phyloP scores from a whole-genome alignment of 164 flowering plant species.

The Chloranthus sessilifolius region DNA sequence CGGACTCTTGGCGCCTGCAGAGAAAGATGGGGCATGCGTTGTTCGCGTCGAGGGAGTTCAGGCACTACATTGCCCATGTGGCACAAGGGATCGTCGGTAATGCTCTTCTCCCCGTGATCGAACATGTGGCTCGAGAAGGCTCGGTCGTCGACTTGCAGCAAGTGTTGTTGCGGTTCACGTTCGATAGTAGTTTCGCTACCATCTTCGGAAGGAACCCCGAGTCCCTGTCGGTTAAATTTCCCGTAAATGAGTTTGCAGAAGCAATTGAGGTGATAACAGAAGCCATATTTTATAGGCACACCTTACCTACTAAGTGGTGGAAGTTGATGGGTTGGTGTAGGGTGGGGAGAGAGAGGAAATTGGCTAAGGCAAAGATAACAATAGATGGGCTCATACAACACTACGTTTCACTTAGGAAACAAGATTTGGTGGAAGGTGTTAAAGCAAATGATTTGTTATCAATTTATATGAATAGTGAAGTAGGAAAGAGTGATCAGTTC shows the following conservation, averaged over 20 bases:
- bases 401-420: background rate
- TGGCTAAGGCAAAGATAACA: background rate
- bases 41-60: slow-evolving; percentile 8
- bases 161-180: slow-evolving; percentile 22
- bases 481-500: slow-evolving; percentile 10
- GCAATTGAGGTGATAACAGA: slow-evolving; percentile 20
- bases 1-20: slow-evolving; percentile 10
- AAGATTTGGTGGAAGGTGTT: background rate
- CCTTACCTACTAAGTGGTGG: slow-evolving; percentile 14
- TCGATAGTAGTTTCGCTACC: slow-evolving; percentile 15
- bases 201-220: slow-evolving; percentile 12
- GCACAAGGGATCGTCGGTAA: background rate
- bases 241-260: slow-evolving; percentile 12
- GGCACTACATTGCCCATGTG: background rate
- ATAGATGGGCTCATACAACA: background rate
- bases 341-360: slow-evolving; percentile 17
- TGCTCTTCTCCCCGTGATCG: slow-evolving; percentile 14
- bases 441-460: slow-evolving; percentile 5
- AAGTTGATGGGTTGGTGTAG: slow-evolving; percentile 8
- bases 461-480: background rate
- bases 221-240: slow-evolving; percentile 13
- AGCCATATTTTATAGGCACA: slow-evolving; percentile 9
- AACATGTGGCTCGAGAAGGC: background rate
- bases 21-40: slow-evolving; percentile 12
- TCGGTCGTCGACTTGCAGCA: slow-evolving; percentile 21